phyloP scores from a whole-genome alignment of 139 green algal species.

The Chlamydomonas sp. region DNA sequence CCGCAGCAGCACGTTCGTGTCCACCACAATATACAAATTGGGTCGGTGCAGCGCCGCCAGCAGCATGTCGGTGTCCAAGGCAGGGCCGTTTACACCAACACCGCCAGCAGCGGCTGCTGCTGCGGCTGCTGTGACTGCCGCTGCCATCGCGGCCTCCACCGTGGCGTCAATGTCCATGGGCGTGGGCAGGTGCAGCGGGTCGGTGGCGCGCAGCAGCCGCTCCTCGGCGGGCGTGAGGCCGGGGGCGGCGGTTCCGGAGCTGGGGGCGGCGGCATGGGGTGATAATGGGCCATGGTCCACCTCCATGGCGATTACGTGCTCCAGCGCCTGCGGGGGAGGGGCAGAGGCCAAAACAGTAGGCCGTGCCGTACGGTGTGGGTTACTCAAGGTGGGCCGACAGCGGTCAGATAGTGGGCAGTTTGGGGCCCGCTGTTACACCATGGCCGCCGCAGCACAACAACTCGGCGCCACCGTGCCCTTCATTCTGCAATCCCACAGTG shows the following conservation, averaged over 20 bases:
- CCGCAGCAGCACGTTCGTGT: conserved; percentile 34
- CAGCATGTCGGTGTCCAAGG: too few relatives aligned
- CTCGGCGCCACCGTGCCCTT: too few relatives aligned
- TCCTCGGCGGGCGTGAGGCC: background rate
- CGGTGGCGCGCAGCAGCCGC: background rate
- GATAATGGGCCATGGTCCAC: background rate
- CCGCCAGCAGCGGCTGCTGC: background rate
- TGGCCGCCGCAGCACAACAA: background rate
- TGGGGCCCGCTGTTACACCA: background rate
- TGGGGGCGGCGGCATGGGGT: background rate
- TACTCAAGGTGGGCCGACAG: too few relatives aligned
- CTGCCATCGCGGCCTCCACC: too few relatives aligned
- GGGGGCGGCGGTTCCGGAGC: background rate
- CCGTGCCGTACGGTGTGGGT: too few relatives aligned
- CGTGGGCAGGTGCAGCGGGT: conserved; percentile 3
- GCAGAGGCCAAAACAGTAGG: too few relatives aligned
- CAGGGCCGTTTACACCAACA: too few relatives aligned
- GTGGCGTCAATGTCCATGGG: conserved; percentile 12
- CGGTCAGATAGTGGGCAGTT: background rate
- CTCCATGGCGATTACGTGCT: background rate
- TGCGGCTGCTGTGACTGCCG: background rate
- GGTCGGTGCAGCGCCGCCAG: too few relatives aligned
- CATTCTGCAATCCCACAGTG: too few relatives aligned
- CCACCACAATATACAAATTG: conserved; percentile 13
- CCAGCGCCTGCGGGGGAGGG: conserved; percentile 2